Evolutionary conservation across 2,329 filamentous ascomycete species (phyloP), one percentile per base, ranked within the genome.

Genomic region (Phyllosticta citribraziliensis): DNA sequence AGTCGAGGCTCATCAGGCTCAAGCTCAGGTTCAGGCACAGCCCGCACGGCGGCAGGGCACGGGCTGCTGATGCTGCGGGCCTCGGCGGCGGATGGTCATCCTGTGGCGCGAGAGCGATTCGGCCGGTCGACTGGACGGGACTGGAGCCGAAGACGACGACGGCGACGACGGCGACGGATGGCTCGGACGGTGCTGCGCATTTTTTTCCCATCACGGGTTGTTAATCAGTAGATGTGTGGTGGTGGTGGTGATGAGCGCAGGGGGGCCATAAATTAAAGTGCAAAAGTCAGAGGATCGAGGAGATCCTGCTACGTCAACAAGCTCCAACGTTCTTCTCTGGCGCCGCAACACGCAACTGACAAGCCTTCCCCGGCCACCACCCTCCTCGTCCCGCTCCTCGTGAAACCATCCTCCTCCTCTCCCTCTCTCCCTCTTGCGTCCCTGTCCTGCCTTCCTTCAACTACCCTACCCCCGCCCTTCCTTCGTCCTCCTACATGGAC

Each of bases 251-350:
- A 55, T 51, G 24, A 27, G 17, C 58, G 58, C 58, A 60, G 58
- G 58, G 58, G 53, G 24, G 51, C 25, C 9, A 27, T 55, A 60
- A 55, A 55, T 50, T 30, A 55, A 60, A 53, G 57, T 40, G 57
- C 52, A 53, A 19, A 53, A 19, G 57, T 40, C 30, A 25, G 57
- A 55, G 57, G 58, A 60, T 60, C 25, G 53, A 27, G 35, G 35
- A 25, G 58, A 60, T 55, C 12, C 27, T 57, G 51, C 50, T 60
- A 60, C 58, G 58, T 60, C 58, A 60, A 54, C 52, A 53, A 47
- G 58, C 58, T 60, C 58, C 55, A 40, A 54, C 55, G 52, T 40
- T 40, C 52, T 56, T 56, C 58, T 52, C 58, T 55, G 55, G 58
- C 57, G 57, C 57, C 30, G 52, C 55, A 54, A 53, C 22, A 60